Evolutionary conservation across 805 yeast genomes (phyloP).

Genomic region (Yarrowia porcina): DNA sequence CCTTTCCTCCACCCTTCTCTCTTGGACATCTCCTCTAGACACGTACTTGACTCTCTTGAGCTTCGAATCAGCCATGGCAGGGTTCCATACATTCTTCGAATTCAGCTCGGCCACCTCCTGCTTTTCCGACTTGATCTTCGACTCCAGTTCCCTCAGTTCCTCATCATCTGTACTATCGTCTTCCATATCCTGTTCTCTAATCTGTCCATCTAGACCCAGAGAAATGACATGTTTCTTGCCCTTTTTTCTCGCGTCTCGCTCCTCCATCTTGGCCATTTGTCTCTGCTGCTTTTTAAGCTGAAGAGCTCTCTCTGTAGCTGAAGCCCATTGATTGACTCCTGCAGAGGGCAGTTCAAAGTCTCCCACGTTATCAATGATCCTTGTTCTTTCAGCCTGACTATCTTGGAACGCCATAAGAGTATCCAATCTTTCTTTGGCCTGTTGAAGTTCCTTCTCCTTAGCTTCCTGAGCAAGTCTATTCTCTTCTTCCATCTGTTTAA

Average conservation of each 20-base stretch:
- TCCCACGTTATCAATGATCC: slow-evolving; percentile 87
- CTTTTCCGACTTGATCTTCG: not conserved
- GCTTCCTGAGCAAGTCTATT: not conserved
- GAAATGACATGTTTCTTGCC: slow-evolving; percentile 78
- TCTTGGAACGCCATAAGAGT: slow-evolving; percentile 76
- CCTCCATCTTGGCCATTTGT: slow-evolving; percentile 61
- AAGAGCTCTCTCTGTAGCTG: slow-evolving; percentile 79
- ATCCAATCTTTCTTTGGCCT: slow-evolving; percentile 58
- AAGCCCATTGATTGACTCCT: slow-evolving; percentile 69
- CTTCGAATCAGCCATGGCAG: not conserved
- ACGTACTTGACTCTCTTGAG: slow-evolving; percentile 7
- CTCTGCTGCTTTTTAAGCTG: slow-evolving; percentile 84
- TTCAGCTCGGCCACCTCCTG: not conserved
- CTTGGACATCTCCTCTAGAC: not conserved
- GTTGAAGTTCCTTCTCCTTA: slow-evolving; percentile 23
- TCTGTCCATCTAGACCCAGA: slow-evolving; percentile 76
- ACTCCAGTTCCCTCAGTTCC: slow-evolving; percentile 6
- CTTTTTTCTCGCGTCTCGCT: slow-evolving; percentile 51
- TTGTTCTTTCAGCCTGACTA: slow-evolving; percentile 84
- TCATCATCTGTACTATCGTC: slow-evolving; percentile 30
- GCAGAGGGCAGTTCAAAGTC: slow-evolving; percentile 70
- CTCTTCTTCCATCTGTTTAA: slow-evolving; percentile 31
- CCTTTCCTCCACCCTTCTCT: not conserved
- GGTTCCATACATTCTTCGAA: slow-evolving; percentile 20
- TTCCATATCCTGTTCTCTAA: slow-evolving; percentile 45